phyloP scores from a whole-genome alignment of 805 yeast genomes.

The Hyphopichia homilentoma region DNA sequence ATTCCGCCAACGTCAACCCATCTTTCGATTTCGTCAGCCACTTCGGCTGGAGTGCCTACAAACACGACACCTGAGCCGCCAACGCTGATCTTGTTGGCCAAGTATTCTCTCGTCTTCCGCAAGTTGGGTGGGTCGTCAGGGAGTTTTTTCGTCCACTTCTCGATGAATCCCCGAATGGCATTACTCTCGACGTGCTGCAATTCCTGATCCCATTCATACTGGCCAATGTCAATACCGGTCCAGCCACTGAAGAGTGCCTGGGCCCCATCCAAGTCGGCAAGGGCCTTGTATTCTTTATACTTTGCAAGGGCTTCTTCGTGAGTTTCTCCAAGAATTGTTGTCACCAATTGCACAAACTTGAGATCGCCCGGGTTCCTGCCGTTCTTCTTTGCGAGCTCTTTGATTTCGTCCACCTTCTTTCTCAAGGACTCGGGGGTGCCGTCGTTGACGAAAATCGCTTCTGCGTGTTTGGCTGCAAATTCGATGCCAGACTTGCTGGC shows the following conservation, averaged over 20 bases:
- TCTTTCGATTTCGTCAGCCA: constrained; percentile 36
- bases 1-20: constrained; percentile 38
- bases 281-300: constrained; percentile 26
- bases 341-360: constrained; percentile 34
- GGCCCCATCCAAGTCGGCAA: constrained; percentile 37
- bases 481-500: constrained; percentile 39
- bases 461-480: constrained; percentile 42
- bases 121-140: constrained; percentile 20
- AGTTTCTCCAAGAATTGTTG: constrained; percentile 39
- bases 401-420: constrained; percentile 26
- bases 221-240: constrained; percentile 39
- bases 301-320: constrained; percentile 40
- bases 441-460: constrained; percentile 37
- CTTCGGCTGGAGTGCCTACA: constrained; percentile 32
- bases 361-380: constrained; percentile 33
- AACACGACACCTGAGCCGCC: constrained; percentile 30
- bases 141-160: constrained; percentile 28
- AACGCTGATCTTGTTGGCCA: constrained; percentile 24
- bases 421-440: constrained; percentile 27
- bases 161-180: constrained; percentile 27
- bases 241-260: constrained; percentile 37
- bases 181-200: constrained; percentile 26
- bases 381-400: constrained; percentile 26
- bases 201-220: constrained; percentile 30
- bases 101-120: constrained; percentile 18